Evolutionary conservation across 306 rosid species (phyloP).

Genomic region (Quercus aquifolioides): DNA sequence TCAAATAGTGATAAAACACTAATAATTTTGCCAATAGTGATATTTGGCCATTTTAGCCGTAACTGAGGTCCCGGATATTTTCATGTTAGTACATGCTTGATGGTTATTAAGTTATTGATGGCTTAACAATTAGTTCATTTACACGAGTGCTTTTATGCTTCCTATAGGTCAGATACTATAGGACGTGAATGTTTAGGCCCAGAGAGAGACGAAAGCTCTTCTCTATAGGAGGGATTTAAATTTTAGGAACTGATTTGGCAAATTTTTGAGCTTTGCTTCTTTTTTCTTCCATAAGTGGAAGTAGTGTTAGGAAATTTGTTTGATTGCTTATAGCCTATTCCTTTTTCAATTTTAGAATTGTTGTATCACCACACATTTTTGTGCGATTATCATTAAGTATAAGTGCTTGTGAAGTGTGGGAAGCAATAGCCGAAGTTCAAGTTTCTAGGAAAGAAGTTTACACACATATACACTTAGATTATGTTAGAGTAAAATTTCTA

Average conservation of each 20-base stretch:
- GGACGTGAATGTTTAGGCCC: not conserved
- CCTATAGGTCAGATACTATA: not conserved
- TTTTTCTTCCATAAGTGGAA: not conserved
- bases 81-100: not conserved
- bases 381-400: too few relatives aligned
- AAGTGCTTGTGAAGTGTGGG: too few relatives aligned
- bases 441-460: fast-evolving
- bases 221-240: not conserved
- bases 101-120: not conserved
- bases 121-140: not conserved
- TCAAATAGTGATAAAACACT: too few relatives aligned
- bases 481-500: too few relatives aligned
- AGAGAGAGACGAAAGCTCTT: not conserved
- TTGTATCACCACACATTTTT: too few relatives aligned
- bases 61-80: not conserved
- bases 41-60: too few relatives aligned
- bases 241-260: not conserved
- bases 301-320: conserved; percentile 12
- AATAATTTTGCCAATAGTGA: too few relatives aligned
- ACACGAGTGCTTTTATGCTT: not conserved
- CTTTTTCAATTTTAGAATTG: not conserved
- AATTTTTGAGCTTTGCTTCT: not conserved
- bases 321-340: conserved; percentile 25
- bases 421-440: too few relatives aligned
- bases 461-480: too few relatives aligned